phyloP scores from a whole-genome alignment of 176 grass and related monocot genomes.

The Paspalum notatum region DNA sequence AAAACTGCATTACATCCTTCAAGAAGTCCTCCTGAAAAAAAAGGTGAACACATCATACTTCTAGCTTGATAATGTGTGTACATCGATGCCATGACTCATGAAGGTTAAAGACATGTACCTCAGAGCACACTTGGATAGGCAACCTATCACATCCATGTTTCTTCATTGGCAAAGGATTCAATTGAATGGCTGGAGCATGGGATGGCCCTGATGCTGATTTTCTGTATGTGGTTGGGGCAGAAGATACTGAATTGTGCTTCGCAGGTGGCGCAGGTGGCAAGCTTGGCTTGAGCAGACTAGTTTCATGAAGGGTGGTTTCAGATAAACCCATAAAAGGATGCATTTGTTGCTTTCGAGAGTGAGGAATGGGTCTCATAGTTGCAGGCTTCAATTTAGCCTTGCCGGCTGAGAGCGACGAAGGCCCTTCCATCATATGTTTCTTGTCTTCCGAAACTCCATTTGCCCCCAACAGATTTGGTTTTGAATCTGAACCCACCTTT shows the following conservation, averaged over 20 bases:
- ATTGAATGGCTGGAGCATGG: slow-evolving; percentile 67
- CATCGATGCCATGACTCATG: slow-evolving; percentile 27
- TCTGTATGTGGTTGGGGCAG: slow-evolving; percentile 58
- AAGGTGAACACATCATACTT: slow-evolving; percentile 20
- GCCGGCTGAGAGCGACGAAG: slow-evolving; percentile 33
- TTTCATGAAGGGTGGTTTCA: slow-evolving; percentile 48
- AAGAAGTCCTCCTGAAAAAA: slow-evolving; percentile 79
- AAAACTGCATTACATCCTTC: slow-evolving; percentile 95
- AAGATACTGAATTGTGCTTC: slow-evolving; percentile 62
- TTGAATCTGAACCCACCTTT: slow-evolving; percentile 52
- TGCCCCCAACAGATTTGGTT: slow-evolving; percentile 34
- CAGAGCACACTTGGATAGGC: slow-evolving; percentile 82
- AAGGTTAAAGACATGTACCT: slow-evolving; percentile 51
- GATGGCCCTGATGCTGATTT: slow-evolving; percentile 72
- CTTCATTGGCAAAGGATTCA: slow-evolving; percentile 96
- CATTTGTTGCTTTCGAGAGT: slow-evolving; percentile 77
- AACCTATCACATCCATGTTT: slow-evolving; percentile 88
- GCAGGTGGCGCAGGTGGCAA: slow-evolving; percentile 46
- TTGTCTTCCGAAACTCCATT: slow-evolving; percentile 47
- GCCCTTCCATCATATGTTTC: slow-evolving; percentile 35
- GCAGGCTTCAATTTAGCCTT: slow-evolving; percentile 64
- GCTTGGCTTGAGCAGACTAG: slow-evolving; percentile 48
- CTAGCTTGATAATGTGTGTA: background rate
- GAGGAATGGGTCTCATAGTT: slow-evolving; percentile 83
- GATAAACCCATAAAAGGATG: slow-evolving; percentile 72